These are phyloP conservation scores for Saposhnikovia divaricata DNA, from an alignment of 129 eudicot genomes.

Conservation along the genomic window DNA sequence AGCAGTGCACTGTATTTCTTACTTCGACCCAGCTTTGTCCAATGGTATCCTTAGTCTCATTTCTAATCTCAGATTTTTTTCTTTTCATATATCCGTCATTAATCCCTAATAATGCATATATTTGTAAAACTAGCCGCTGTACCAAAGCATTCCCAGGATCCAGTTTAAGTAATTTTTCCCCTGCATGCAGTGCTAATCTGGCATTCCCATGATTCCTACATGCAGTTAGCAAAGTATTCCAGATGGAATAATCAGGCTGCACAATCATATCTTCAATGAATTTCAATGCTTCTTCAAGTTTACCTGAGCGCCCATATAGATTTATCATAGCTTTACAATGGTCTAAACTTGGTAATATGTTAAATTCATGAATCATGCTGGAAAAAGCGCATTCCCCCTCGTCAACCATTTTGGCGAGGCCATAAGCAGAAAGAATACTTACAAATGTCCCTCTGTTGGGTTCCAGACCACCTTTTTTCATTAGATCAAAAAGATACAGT, in stretches of 20 bases:
- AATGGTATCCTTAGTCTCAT: slow-evolving; percentile 4
- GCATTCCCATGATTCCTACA: slow-evolving; percentile 35
- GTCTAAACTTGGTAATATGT: slow-evolving; percentile 35
- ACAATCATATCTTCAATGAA: slow-evolving; percentile 31
- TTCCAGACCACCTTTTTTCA: slow-evolving; percentile 26
- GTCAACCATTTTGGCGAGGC: slow-evolving; percentile 35
- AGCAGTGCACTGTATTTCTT: slow-evolving; percentile 31
- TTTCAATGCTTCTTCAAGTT: slow-evolving; percentile 39
- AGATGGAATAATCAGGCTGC: slow-evolving; percentile 33
- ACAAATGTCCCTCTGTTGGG: slow-evolving; percentile 49
- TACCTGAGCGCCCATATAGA: slow-evolving; percentile 59
- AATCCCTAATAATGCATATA: slow-evolving; percentile 21
- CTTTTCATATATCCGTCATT: slow-evolving; percentile 17
- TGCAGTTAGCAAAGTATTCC: slow-evolving; percentile 47
- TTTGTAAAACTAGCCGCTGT: slow-evolving; percentile 21
- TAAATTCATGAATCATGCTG: slow-evolving; percentile 35
- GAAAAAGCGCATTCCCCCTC: slow-evolving; percentile 36
- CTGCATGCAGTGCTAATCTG: slow-evolving; percentile 35
- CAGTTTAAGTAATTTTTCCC: slow-evolving; percentile 38
- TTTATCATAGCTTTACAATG: slow-evolving; percentile 52
- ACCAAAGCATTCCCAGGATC: slow-evolving; percentile 30
- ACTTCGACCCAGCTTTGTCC: slow-evolving; percentile 43
- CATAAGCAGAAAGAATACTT: slow-evolving; percentile 37
- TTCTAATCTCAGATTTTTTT: slow-evolving; percentile 14
- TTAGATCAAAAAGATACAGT: slow-evolving; percentile 32